Evolutionary conservation across 257 asterid species (phyloP).

Genomic region (Solanum arcanum): DNA sequence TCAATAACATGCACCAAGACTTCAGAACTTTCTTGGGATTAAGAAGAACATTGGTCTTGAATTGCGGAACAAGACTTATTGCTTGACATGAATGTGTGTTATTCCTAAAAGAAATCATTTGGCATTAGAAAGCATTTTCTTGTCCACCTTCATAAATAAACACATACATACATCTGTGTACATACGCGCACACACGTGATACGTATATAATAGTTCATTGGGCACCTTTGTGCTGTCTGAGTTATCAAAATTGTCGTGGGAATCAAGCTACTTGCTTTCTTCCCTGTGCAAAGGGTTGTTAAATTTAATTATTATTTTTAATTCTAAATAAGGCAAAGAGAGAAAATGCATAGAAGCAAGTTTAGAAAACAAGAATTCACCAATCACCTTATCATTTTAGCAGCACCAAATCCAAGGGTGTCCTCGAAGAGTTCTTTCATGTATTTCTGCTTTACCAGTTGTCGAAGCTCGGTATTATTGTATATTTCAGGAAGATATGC

Average conservation of each 20-base stretch:
- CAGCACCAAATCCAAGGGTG: slow-evolving; percentile 88
- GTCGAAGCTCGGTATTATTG: slow-evolving; percentile 50
- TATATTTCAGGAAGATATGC: slow-evolving; percentile 87
- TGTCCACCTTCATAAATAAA: not conserved
- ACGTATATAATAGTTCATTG: not conserved
- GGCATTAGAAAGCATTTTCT: not conserved
- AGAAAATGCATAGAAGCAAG: not conserved
- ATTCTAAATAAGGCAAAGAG: not conserved
- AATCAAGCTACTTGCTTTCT: not conserved
- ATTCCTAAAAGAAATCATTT: not conserved
- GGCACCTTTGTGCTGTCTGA: not conserved
- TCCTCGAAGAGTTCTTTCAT: slow-evolving; percentile 79
- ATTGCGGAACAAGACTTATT: not conserved
- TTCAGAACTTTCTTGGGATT: not conserved
- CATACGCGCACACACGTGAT: not conserved
- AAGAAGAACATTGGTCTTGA: not conserved
- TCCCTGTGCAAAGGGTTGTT: not conserved
- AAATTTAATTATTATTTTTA: not conserved
- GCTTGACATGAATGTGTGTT: not conserved
- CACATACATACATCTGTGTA: not conserved
- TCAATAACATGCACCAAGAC: not conserved
- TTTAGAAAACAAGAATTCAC: not conserved
- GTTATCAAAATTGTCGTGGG: not conserved
- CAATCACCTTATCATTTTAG: slow-evolving; percentile 86
- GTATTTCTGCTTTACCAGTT: slow-evolving; percentile 44